Base-by-base conservation (phyloP, 371 early-diverging fungal species). In the Mortierella sp. region DNA sequence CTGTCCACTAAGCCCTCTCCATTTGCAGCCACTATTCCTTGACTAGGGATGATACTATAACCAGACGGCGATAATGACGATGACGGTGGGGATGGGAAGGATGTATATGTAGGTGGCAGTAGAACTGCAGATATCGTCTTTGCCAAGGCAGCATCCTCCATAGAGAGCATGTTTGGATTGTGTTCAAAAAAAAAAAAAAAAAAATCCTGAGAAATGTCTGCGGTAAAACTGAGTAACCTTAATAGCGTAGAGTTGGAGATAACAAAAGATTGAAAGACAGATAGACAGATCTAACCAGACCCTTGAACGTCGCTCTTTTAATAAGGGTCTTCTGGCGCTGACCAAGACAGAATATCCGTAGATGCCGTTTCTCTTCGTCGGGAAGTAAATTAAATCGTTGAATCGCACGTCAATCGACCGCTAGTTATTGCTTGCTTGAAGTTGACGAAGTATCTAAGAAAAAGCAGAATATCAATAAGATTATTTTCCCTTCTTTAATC, bases 71-170 rank as follows among this genome's bases (percentile, higher is more conserved):
- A 22, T 21, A 32, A 36, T 3, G 36, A 24, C 4, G 62, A 36
- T 2, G 63, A 45, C n/a, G 48, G 21, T 0, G 52, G 9, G 10
- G 58, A 19, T 11, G 53, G 45, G 13, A 33, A 63, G 3, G 50
- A 33, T 16, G 50, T 22, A 57, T 66, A 62, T 13, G 65, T 45
- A 16, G 19, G 24, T 15, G 63, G 69, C 33, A 74, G 62, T 52
- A 74, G 32, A 7, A 41, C 19, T 7, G 45, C 15, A 7, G 74
- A 57, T 22, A 68, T 33, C 16, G 74, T 50, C 10, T 41, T 67
- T 19, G 63, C 59, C 24, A 74, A 59, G 33, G 68, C 63, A 5
- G 74, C 38, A 52, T 74, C 74, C 45, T 74, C 74, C 11, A 69
- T 45, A 22, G 65, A 74, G 43, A 74, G 21, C 74, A 74, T 50